Conservation (phyloP, 805 yeast species). For the Yamadazyma laniorum region DNA sequence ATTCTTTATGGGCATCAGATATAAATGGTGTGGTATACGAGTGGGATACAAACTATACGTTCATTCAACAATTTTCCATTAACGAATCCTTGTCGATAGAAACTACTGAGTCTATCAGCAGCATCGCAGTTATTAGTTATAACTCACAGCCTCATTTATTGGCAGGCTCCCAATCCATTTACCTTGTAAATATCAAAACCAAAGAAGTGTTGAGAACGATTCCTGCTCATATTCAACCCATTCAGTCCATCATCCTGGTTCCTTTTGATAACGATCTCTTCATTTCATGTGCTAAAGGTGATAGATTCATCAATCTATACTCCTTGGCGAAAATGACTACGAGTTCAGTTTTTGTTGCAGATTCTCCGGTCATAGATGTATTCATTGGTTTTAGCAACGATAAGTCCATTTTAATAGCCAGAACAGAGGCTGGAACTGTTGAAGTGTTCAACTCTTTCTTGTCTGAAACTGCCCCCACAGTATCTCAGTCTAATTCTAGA, state of each 20-base stretch:
- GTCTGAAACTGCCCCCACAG: constrained; percentile 22
- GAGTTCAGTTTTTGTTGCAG: constrained; percentile 63
- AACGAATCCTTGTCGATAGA: constrained; percentile 30
- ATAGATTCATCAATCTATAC: constrained; percentile 76
- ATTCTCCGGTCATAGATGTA: constrained; percentile 54
- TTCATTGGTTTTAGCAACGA: constrained; percentile 34
- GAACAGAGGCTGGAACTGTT: constrained; percentile 72
- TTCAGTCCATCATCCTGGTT: constrained; percentile 47
- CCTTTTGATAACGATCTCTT: constrained; percentile 43
- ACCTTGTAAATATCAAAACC: constrained; percentile 45
- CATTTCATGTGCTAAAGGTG: constrained; percentile 72
- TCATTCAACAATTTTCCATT: constrained; percentile 42
- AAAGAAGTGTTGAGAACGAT: constrained; percentile 47
- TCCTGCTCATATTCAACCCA: constrained; percentile 77
- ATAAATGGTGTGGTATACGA: constrained; percentile 55
- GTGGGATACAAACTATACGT: constrained; percentile 54
- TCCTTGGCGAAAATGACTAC: constrained; percentile 46
- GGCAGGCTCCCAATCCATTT: constrained; percentile 66
- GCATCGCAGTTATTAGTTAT: constrained; percentile 27
- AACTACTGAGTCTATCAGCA: constrained; percentile 32
- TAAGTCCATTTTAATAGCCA: constrained; percentile 44
- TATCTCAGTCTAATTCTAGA: constrained; percentile 22
- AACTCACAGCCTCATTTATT: constrained; percentile 45
- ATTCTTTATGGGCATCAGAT: constrained; percentile 60
- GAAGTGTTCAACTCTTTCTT: constrained; percentile 69